Evolutionary conservation across 345 rosid species (phyloP).

Genomic region (Hypericum androsaemum): DNA sequence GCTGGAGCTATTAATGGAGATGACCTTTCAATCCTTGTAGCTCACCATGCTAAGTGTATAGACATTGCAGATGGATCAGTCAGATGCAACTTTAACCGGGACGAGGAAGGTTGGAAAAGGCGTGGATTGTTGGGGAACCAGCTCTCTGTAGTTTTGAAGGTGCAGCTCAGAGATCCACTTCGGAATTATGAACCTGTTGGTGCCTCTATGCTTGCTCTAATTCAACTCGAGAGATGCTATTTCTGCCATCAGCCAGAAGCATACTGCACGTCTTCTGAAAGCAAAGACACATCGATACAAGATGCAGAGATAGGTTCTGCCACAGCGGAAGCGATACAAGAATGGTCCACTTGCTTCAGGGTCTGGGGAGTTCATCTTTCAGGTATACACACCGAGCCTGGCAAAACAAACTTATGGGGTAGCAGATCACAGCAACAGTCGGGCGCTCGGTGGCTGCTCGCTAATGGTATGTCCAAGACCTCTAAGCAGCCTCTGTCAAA

Average conservation of each 20-base stretch:
- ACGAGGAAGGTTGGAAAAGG: slow-evolving; percentile 19
- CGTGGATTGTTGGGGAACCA: slow-evolving; percentile 31
- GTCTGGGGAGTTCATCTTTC: slow-evolving; percentile 43
- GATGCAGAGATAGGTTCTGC: background rate
- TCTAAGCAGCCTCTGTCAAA: slow-evolving; percentile 23
- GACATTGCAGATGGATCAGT: slow-evolving; percentile 17
- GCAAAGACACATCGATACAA: slow-evolving; percentile 3
- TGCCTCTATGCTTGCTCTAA: slow-evolving; percentile 58
- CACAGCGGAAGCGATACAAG: slow-evolving; percentile 1
- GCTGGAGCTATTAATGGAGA: slow-evolving; percentile 23
- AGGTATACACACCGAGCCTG: slow-evolving; percentile 40
- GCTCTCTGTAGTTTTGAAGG: slow-evolving; percentile 40
- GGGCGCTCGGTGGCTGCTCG: slow-evolving; percentile 59
- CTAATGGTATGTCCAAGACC: slow-evolving; percentile 41
- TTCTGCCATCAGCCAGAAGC: slow-evolving; percentile 13
- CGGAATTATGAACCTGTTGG: slow-evolving; percentile 63
- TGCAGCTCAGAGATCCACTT: slow-evolving; percentile 61
- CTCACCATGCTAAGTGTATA: slow-evolving; percentile 31
- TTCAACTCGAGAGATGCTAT: slow-evolving; percentile 47
- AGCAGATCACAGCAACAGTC: slow-evolving; percentile 41
- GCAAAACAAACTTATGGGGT: slow-evolving; percentile 36
- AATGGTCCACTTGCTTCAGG: slow-evolving; percentile 26
- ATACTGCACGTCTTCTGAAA: slow-evolving; percentile 13
- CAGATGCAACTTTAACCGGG: slow-evolving; percentile 12
- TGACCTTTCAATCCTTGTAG: slow-evolving; percentile 24